These are phyloP conservation scores for Rauvolfia tetraphylla DNA, from an alignment of 257 asterid genomes.

Conservation along the genomic window DNA sequence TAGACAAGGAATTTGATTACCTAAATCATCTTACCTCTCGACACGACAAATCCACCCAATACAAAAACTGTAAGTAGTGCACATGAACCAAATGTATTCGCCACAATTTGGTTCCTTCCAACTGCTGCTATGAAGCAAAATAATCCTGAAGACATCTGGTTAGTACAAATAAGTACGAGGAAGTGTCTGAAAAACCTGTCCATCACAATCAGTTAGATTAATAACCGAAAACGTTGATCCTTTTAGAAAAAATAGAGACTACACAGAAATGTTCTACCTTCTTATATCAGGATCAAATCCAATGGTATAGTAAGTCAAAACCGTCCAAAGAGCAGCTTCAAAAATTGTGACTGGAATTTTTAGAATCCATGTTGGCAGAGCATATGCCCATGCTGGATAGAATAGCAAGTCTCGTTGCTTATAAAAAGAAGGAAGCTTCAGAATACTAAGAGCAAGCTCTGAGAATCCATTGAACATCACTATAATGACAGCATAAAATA, in stretches of 20 bases:
- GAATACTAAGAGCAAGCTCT: constrained; percentile 76
- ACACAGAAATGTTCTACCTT: constrained; percentile 37
- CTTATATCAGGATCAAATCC: constrained; percentile 81
- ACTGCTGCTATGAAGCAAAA: constrained; percentile 81
- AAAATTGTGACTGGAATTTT: constrained; percentile 62
- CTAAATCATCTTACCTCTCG: constrained; percentile 50
- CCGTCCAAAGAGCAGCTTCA: constrained; percentile 76
- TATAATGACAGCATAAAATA: constrained; percentile 69
- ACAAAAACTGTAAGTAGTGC: constrained; percentile 79
- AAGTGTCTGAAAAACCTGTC: constrained; percentile 67
- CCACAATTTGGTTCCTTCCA: constrained; percentile 85
- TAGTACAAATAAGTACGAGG: constrained; percentile 58
- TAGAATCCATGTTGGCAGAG: constrained; percentile 86
- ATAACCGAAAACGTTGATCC: neutral
- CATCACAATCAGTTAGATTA: neutral
- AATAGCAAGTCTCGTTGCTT: constrained; percentile 81
- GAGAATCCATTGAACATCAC: constrained; percentile 81
- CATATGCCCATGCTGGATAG: constrained; percentile 84
- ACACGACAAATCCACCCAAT: constrained; percentile 84
- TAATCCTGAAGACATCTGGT: constrained; percentile 90
- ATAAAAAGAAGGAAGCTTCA: constrained; percentile 84
- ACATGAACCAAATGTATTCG: constrained; percentile 85
- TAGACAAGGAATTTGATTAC: neutral
- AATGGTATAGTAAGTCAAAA: constrained; percentile 72
- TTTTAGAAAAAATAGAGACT: neutral